Conservation (phyloP, 2,329 filamentous ascomycete genomes). For the Pseudodiploospora longispora region DNA sequence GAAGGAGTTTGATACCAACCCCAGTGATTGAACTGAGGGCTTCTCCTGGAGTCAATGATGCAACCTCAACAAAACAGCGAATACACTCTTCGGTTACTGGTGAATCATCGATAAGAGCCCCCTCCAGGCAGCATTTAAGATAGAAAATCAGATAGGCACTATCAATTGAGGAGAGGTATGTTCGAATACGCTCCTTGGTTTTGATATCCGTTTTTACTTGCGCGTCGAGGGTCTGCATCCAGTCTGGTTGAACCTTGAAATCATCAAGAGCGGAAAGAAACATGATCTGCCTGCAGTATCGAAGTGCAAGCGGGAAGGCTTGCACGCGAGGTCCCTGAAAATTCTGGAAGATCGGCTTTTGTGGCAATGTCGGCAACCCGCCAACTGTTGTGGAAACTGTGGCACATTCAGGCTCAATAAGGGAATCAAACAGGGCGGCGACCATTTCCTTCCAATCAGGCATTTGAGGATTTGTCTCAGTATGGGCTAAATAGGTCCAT, state of each 20-base stretch:
- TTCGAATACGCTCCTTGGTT: slow-evolving; percentile 51
- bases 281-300: slow-evolving; percentile 53
- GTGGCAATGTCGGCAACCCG: slow-evolving; percentile 1
- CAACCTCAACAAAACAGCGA: slow-evolving; percentile 45
- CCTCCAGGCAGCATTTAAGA: slow-evolving; percentile 49
- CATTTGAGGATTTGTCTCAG: slow-evolving; percentile 30
- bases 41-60: slow-evolving; percentile 41
- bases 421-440: slow-evolving; percentile 37
- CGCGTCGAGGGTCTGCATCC: slow-evolving; percentile 72
- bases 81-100: slow-evolving; percentile 39
- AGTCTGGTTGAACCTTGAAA: slow-evolving; percentile 64
- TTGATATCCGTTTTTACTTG: slow-evolving; percentile 62
- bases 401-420: slow-evolving; percentile 21
- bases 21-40: slow-evolving; percentile 41
- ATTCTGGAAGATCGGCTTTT: slow-evolving; percentile 31
- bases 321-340: slow-evolving; percentile 38
- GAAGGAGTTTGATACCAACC: slow-evolving; percentile 45
- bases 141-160: slow-evolving; percentile 33
- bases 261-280: slow-evolving; percentile 41
- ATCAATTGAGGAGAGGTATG: slow-evolving; percentile 39
- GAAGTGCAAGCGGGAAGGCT: slow-evolving; percentile 61
- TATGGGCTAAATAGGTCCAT: slow-evolving; percentile 42
- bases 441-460: slow-evolving; percentile 47
- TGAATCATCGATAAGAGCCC: slow-evolving; percentile 39
- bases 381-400: slow-evolving; percentile 16